A percentile compares a stretch with the other conserved stretches of the same genome.
phyloP scores from a whole-genome alignment of 768 basidiomycete genomes.

The Psilocybe subaeruginosa region DNA sequence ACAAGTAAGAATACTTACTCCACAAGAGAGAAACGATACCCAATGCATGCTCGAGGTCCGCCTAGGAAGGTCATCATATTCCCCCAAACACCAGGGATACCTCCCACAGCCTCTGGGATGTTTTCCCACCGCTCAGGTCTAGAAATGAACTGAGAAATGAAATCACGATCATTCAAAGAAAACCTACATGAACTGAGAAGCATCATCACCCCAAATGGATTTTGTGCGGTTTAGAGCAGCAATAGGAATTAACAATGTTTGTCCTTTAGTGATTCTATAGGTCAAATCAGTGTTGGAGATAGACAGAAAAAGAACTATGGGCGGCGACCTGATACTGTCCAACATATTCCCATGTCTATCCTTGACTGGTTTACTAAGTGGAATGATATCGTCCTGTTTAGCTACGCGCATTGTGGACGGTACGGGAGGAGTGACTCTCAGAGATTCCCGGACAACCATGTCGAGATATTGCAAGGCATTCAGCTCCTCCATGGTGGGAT shows the following conservation, averaged over 20 bases:
- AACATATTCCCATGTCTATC: slow-evolving; percentile 43
- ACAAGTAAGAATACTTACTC: slow-evolving; percentile 41
- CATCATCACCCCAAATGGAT: slow-evolving; percentile 65
- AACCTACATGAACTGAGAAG: slow-evolving; percentile 57
- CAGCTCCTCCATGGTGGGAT: slow-evolving; percentile 71
- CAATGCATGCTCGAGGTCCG: slow-evolving; percentile 69
- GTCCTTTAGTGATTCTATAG: slow-evolving; percentile 41
- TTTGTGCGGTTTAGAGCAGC: slow-evolving; percentile 51
- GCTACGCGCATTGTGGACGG: slow-evolving; percentile 45
- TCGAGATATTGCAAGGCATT: slow-evolving; percentile 70
- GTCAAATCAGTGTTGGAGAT: too few species aligned
- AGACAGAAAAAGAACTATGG: not conserved
- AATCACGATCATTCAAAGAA: not conserved
- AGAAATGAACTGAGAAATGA: not conserved
- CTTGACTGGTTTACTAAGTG: slow-evolving; percentile 47
- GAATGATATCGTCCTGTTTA: slow-evolving; percentile 53
- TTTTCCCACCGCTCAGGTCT: slow-evolving; percentile 69
- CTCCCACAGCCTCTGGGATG: slow-evolving; percentile 42
- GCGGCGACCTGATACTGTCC: slow-evolving; percentile 31
- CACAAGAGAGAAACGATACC: slow-evolving; percentile 65
- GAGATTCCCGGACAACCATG: slow-evolving; percentile 57
- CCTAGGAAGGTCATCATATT: slow-evolving; percentile 64
- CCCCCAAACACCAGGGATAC: slow-evolving; percentile 63
- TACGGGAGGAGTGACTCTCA: slow-evolving; percentile 59
- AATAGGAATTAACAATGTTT: slow-evolving; percentile 52